Percentiles rank a stretch among this genome's conserved stretches.
Conservation (phyloP, 441 rosid species). For the Arabidopsis lyrata region DNA sequence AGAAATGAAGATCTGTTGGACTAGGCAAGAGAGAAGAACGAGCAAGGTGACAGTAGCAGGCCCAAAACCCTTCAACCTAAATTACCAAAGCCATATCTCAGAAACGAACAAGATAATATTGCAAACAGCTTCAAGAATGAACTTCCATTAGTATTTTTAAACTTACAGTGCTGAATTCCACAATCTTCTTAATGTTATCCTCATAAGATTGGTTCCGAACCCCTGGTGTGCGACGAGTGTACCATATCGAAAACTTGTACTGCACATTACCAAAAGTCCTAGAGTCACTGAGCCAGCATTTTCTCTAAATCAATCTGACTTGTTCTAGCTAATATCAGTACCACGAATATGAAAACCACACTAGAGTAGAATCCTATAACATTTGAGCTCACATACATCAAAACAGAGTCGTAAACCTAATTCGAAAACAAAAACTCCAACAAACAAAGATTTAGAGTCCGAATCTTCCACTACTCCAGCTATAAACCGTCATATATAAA, state of each 20-base stretch:
- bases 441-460: neutral
- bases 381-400: conserved; percentile 7
- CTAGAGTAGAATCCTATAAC: conserved; percentile 19
- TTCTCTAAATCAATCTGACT: neutral
- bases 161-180: conserved; percentile 89
- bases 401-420: conserved; percentile 16
- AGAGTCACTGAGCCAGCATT: conserved; percentile 6
- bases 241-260: conserved; percentile 93
- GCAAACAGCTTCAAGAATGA: neutral
- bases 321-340: conserved; percentile 4
- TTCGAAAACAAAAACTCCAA: neutral
- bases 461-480: conserved; percentile 31
- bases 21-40: conserved; percentile 90
- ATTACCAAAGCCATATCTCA: conserved; percentile 24
- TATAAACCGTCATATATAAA: conserved; percentile 1
- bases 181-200: conserved; percentile 94
- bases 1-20: conserved; percentile 96
- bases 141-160: conserved; percentile 2
- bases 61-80: conserved; percentile 96
- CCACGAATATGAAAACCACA: neutral
- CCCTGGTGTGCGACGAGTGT: conserved; percentile 93
- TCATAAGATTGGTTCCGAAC: conserved; percentile 88
- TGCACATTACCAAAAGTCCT: conserved; percentile 44
- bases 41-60: conserved; percentile 90
- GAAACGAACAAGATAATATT: conserved; percentile 34